Base-by-base conservation (phyloP, 352 stramenopile genomes). In the Phytopythium litorale region DNA sequence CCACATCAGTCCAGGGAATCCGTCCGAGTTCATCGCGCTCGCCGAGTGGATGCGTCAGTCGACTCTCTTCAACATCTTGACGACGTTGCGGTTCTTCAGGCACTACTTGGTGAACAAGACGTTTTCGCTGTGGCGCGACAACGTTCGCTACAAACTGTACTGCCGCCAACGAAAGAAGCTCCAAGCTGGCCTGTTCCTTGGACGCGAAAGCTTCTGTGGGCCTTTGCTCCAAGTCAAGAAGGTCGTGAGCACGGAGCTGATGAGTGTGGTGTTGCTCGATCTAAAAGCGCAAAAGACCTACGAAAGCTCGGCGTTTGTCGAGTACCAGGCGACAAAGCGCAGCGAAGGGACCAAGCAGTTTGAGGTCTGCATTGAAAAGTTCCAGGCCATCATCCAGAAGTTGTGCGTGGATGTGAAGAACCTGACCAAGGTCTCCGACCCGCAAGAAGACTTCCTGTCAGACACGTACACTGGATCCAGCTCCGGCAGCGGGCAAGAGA, bases 31-130 rank as follows among this genome's bases (percentile, higher is more conserved):
- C 50, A 91, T 97, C 35, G 81, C 95, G 15, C 77, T 98, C 7
- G 81, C 89, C 6, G 93, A 98, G 63, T 98, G 94, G 94, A 98
- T 98, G 88, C 83, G 93, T 6, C 86, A 98, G 64, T 94, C 84
- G 1, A 98, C 91, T 21, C 87, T 97, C 55, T 98, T 98, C 56
- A 98, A 98, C 60, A 89, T 98, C 30, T 79, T 98, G n/a, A 92
- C 87, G 37, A 96, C 84, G 28, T 88, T 98, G 16, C 81, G 82
- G 1, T 98, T 97, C 64, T 98, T 98, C 75, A 97, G 96, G 72
- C 76, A 97, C 58, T 98, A 97, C 62, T 71, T 98, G 9, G 83
- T 96, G n/a, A 82, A 83, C 54, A 98, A 98, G 63, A 74, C 76
- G 8, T 98, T 98, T 57, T 83, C 74, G 1, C 58, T 87, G 15